Percentiles rank a stretch among this genome's conserved stretches.
phyloP scores from a whole-genome alignment of 2,329 filamentous ascomycete species.

The Diaporthe australafricana region DNA sequence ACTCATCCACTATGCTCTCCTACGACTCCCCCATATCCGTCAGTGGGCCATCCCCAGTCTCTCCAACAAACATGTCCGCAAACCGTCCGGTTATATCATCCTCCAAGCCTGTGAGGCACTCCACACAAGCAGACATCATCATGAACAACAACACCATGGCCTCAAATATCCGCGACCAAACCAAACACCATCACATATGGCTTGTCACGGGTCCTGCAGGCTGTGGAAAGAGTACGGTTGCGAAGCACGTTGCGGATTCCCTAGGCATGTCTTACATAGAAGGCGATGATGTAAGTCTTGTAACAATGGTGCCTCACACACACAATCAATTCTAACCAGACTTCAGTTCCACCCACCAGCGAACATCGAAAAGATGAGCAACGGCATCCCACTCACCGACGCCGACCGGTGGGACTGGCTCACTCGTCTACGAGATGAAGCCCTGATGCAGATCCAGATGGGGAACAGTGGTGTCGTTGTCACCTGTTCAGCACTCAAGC shows the following conservation, averaged over 20 bases:
- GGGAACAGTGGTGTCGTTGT: constrained; percentile 84
- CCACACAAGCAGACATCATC: constrained; percentile 44
- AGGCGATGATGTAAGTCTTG: constrained; percentile 76
- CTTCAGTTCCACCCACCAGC: constrained; percentile 77
- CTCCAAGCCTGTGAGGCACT: constrained; percentile 42
- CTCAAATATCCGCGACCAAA: constrained; percentile 41
- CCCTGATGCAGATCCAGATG: constrained; percentile 64
- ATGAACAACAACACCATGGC: constrained; percentile 46
- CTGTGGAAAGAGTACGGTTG: constrained; percentile 83
- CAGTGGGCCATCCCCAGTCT: constrained; percentile 51
- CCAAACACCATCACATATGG: constrained; percentile 77
- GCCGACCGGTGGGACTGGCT: constrained; percentile 99
- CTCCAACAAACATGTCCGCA: constrained; percentile 43
- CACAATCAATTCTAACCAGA: constrained; percentile 14
- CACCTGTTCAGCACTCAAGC: constrained; percentile 95
- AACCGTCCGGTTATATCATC: constrained; percentile 44
- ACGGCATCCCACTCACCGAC: constrained; percentile 86
- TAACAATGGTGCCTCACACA: background rate
- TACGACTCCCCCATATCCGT: constrained; percentile 60
- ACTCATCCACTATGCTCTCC: constrained; percentile 57
- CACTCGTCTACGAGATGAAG: constrained; percentile 78
- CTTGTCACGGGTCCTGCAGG: constrained; percentile 83
- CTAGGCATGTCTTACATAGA: constrained; percentile 79
- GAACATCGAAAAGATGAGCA: constrained; percentile 92
- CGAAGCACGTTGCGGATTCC: constrained; percentile 70